Conservation (phyloP, 257 asterid species). For the Plantago major region DNA sequence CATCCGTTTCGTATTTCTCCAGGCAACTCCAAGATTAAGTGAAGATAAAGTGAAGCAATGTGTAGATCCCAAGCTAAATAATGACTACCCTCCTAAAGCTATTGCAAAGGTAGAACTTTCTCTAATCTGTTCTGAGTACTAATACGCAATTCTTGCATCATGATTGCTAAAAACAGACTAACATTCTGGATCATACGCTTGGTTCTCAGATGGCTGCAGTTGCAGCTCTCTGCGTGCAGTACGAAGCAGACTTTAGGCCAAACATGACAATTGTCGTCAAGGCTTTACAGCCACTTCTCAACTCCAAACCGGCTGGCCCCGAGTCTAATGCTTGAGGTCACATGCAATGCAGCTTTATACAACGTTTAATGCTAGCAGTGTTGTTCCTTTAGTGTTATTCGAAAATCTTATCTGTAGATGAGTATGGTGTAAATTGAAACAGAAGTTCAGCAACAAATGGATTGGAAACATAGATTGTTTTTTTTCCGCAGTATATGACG, state of each 20-base stretch:
- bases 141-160: too few species aligned
- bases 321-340: slow-evolving; percentile 33
- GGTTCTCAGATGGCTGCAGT: slow-evolving; percentile 82
- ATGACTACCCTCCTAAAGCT: slow-evolving; percentile 79
- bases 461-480: slow-evolving; percentile 19
- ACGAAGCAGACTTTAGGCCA: slow-evolving; percentile 92
- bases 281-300: slow-evolving; percentile 96
- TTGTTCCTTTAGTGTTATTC: slow-evolving; percentile 6
- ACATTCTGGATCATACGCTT: background rate
- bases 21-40: slow-evolving; percentile 92
- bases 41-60: slow-evolving; percentile 95
- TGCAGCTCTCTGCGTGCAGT: slow-evolving; percentile 94
- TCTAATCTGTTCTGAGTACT: too few species aligned
- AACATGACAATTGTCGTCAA: slow-evolving; percentile 92
- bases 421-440: slow-evolving; percentile 11
- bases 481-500: slow-evolving; percentile 11
- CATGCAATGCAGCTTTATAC: slow-evolving; percentile 12
- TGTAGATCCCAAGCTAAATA: slow-evolving; percentile 71
- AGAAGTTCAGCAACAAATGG: slow-evolving; percentile 16
- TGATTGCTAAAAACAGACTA: background rate
- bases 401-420: slow-evolving; percentile 8
- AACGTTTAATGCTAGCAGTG: slow-evolving; percentile 14
- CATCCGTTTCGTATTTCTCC: slow-evolving; percentile 10
- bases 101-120: slow-evolving; percentile 56
- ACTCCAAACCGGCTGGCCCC: slow-evolving; percentile 68